Evolutionary conservation across 768 basidiomycete genomes (phyloP).

Genomic region (Naganishia friedmannii): DNA sequence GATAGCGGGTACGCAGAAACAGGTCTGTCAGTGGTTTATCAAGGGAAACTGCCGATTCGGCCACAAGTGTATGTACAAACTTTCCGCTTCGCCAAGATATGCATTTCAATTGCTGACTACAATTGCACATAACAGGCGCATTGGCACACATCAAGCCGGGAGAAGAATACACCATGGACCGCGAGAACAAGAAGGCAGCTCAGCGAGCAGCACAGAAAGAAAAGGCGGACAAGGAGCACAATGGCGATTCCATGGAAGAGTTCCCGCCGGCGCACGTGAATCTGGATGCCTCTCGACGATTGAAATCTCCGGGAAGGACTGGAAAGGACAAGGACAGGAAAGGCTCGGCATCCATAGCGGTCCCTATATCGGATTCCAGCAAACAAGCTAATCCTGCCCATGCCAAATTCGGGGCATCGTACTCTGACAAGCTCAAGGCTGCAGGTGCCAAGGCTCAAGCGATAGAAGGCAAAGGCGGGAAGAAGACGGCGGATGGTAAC

Average conservation of each 20-base stretch:
- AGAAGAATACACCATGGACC: constrained; percentile 89
- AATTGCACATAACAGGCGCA: constrained; percentile 63
- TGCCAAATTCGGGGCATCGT: constrained; percentile 11
- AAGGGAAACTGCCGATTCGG: constrained; percentile 87
- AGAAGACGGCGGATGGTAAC: constrained; percentile 1
- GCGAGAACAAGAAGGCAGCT: constrained; percentile 77
- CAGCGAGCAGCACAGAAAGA: constrained; percentile 37
- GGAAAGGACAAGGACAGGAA: constrained; percentile 12
- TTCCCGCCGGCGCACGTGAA: constrained; percentile 21
- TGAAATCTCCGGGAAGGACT: constrained; percentile 15
- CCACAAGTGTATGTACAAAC: constrained; percentile 51
- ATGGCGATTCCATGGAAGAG: constrained; percentile 21
- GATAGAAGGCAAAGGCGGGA: neutral
- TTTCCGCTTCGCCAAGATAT: too few species aligned
- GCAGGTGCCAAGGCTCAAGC: constrained; percentile 3
- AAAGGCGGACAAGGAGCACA: constrained; percentile 25
- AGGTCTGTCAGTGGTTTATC: constrained; percentile 58
- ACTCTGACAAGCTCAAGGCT: constrained; percentile 19
- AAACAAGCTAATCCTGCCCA: constrained; percentile 11
- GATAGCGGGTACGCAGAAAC: constrained; percentile 47
- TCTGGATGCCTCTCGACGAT: neutral
- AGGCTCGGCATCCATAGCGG: constrained; percentile 3
- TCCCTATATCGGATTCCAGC: neutral
- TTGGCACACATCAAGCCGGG: constrained; percentile 91
- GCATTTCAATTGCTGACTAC: neutral